Evolutionary conservation across 257 asterid genomes (phyloP).

Genomic region (Penstemon davidsonii): DNA sequence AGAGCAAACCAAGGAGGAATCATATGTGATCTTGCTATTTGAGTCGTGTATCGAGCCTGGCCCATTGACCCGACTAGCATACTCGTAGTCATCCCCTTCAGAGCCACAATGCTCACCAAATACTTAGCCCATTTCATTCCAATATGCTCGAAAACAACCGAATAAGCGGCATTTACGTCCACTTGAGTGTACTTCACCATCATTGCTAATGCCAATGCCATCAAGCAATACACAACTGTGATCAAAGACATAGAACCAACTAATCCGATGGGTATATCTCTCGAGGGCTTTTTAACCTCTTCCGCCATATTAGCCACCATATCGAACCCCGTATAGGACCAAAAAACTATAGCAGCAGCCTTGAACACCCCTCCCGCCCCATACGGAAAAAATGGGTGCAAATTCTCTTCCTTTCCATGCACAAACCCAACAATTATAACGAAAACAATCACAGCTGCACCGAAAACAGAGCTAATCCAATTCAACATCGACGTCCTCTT

Average conservation of each 20-base stretch:
- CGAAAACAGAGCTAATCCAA: conserved; percentile 66
- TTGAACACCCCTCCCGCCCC: conserved; percentile 75
- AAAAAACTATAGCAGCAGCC: conserved; percentile 87
- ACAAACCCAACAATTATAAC: conserved; percentile 75
- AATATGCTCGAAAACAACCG: conserved; percentile 65
- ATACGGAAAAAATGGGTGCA: conserved; percentile 71
- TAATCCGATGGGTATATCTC: conserved; percentile 83
- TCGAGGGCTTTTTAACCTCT: conserved; percentile 80
- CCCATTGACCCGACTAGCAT: conserved; percentile 96
- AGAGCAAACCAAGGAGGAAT: conserved; percentile 88
- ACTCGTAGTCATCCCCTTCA: conserved; percentile 96
- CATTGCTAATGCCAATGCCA: conserved; percentile 66
- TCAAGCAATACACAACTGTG: conserved; percentile 73
- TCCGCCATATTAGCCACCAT: conserved; percentile 98
- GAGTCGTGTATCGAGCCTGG: conserved; percentile 95
- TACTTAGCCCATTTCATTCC: conserved; percentile 92
- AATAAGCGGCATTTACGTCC: conserved; percentile 81
- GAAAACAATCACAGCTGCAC: conserved; percentile 57
- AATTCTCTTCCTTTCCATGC: conserved; percentile 53
- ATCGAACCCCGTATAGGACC: conserved; percentile 97
- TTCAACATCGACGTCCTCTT: conserved; percentile 42
- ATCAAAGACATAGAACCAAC: conserved; percentile 91
- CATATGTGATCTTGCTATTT: conserved; percentile 91
- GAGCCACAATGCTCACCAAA: conserved; percentile 73
- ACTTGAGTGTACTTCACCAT: conserved; percentile 77